Evolutionary conservation across 1,139 yeast species (phyloP), one percentile per base, ranked within the genome.

Genomic region (Magnusiomyces sp.): DNA sequence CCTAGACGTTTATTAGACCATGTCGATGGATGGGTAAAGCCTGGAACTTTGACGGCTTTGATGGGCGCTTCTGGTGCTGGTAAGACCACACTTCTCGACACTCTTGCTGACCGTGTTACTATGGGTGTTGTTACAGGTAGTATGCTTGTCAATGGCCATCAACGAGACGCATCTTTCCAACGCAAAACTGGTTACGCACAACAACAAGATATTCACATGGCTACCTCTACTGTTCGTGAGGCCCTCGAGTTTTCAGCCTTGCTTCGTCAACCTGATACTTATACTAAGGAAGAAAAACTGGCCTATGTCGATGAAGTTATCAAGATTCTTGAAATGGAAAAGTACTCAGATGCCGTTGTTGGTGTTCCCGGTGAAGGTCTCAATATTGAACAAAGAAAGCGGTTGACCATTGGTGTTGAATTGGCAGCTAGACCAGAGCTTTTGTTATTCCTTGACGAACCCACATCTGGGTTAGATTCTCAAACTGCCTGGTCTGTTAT

Each of bases 21-120:
- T 54, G 84, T 83, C 49, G 86, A 81, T 63, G 90, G 92, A 49
- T 83, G 84, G 83, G 89, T 83, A 43, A 79, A 80, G 60, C 87
- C 88, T 7, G 80, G 82, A 54, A 77, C 81, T 6, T 67, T 81
- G 56, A 81, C 86, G 33, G 88, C 88, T 4, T 68, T 82, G 45
- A 81, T 83, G 90, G 90, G 90, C 56, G 82, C 87, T 20, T 81
- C 90, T 11, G 90, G 90, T 68, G 90, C 90, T 48, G 90, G 90
- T 70, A 83, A 83, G 62, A 83, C 90, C n/a, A 83, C 90, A 0
- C 61, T 78, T 43, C 70, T 83, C 55, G 85, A 83, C 66, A 83
- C 83, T 55, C 71, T 83, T 56, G 84, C 88, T 27, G 81, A 80
- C 56, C 77, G 95, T 67, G 83, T 83, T 38, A 83, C 89, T 20